Evolutionary conservation across 225 moss, liverwort and hornwort species (phyloP), one percentile per base, ranked within the genome.

Genomic region (Antitrichia curtipendula): DNA sequence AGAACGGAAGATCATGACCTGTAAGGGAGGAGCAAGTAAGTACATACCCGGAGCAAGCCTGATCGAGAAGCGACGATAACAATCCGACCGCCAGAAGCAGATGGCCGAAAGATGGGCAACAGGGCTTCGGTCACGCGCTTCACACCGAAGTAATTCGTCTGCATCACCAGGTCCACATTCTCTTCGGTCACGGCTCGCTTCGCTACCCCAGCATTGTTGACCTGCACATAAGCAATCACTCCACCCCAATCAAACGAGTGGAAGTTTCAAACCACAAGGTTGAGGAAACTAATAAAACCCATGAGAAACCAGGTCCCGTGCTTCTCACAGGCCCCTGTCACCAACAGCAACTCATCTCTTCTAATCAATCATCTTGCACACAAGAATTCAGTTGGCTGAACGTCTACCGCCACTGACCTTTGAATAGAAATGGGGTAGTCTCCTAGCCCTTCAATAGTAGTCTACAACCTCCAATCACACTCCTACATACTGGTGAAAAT

Each of bases 101-200:
- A 56, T 57, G 88, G 80, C 8, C 94, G 91, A 66, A 93, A 61
- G 40, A 90, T 56, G 31, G 94, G 94, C 83, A 94, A 56, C 81
- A 94, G n/a, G 31, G 91, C 90, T 75, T 91, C 80, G 17, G 94
- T 94, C 45, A 94, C 93, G n/a, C 91, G 89, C 84, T 93, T 93
- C 59, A 94, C 88, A 34, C 93, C 92, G 16, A 89, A 91, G 88
- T 92, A 94, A 36, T 94, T 94, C 72, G 94, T 93, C 80, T 93
- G 87, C 90, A 94, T 87, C 84, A 93, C 91, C 52, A 91, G 43
- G 41, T 94, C 61, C 77, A 88, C 94, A 81, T 88, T 93, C 61
- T 92, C 92, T 18, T 86, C 88, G n/a, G 63, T 92, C 69, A 93
- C 90, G 18, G 49, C 91, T 75, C 84, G 85, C 87, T 88, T 91